phyloP scores from a whole-genome alignment of 768 basidiomycete genomes.

The Boletus eberwhitei region DNA sequence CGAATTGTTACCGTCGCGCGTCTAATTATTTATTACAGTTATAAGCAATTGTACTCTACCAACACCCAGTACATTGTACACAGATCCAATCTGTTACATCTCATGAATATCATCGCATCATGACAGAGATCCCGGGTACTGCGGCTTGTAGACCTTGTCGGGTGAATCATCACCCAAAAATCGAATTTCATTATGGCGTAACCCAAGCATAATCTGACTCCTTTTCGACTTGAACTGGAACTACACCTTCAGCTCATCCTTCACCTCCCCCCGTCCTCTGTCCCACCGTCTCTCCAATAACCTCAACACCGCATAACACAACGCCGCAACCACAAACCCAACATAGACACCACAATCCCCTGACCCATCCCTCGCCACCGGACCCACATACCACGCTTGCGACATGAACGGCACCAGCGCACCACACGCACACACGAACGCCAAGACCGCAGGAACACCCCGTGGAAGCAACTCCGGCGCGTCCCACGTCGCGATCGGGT shows the following conservation, averaged over 20 bases:
- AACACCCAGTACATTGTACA: neutral
- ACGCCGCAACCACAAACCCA: conserved; percentile 33
- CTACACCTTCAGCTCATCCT: conserved; percentile 3
- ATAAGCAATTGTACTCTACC: conserved; percentile 20
- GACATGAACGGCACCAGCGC: conserved; percentile 47
- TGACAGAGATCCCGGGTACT: neutral
- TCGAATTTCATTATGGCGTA: too few relatives aligned
- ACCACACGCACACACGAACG: conserved; percentile 39
- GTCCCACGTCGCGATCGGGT: conserved; percentile 39
- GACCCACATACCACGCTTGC: conserved; percentile 51
- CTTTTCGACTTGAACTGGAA: too few relatives aligned
- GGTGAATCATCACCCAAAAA: too few relatives aligned
- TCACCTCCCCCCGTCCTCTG: neutral
- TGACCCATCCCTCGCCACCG: conserved; percentile 41
- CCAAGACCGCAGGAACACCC: conserved; percentile 39
- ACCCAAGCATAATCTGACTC: too few relatives aligned
- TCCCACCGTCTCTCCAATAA: conserved; percentile 26
- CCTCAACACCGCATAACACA: conserved; percentile 32
- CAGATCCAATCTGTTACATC: neutral
- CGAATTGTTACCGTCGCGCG: neutral
- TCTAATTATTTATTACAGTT: conserved; percentile 10
- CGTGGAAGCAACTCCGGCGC: conserved; percentile 35
- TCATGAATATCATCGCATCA: neutral
- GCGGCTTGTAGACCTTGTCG: too few relatives aligned
- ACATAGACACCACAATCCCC: conserved; percentile 50